Evolutionary conservation across 2,329 filamentous ascomycete species (phyloP).

Genomic region (Ampelomyces quisqualis): DNA sequence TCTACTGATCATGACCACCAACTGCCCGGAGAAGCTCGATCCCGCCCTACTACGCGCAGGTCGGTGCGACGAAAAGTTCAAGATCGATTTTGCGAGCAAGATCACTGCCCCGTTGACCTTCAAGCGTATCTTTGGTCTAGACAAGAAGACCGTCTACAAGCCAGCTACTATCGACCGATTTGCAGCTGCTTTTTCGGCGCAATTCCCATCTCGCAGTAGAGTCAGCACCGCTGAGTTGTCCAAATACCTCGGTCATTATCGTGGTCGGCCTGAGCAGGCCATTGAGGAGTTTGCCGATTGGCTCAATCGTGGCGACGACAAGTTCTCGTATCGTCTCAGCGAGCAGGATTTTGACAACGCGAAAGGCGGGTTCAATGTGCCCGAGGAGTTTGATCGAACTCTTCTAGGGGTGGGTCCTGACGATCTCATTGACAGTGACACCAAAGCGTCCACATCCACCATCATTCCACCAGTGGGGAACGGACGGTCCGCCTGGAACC

Average conservation of each 20-base stretch:
- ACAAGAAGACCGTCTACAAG: conserved; percentile 1
- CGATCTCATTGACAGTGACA: conserved; percentile 1
- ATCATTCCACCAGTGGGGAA: neutral
- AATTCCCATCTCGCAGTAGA: conserved; percentile 8
- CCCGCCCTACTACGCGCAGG: conserved; percentile 71
- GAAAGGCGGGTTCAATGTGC: conserved; percentile 6
- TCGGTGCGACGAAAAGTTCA: conserved; percentile 77
- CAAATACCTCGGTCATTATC: conserved; percentile 11
- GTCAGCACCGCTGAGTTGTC: conserved; percentile 14
- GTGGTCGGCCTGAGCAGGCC: conserved; percentile 11
- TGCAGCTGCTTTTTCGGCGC: conserved; percentile 10
- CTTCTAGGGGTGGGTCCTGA: conserved; percentile 4
- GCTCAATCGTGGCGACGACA: conserved; percentile 9
- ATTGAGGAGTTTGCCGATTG: conserved; percentile 12
- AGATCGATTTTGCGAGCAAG: conserved; percentile 44
- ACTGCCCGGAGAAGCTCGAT: conserved; percentile 70
- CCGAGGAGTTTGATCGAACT: conserved; percentile 7
- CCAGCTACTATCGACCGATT: conserved; percentile 8
- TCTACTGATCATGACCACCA: conserved; percentile 78
- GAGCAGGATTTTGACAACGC: conserved; percentile 4
- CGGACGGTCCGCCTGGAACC: neutral
- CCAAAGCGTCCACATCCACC: neutral
- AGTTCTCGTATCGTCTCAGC: conserved; percentile 5
- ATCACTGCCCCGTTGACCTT: conserved; percentile 4
- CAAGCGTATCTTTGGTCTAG: conserved; percentile 10